Evolutionary conservation across 345 rosid genomes (phyloP).

Genomic region (Salix dunnii): DNA sequence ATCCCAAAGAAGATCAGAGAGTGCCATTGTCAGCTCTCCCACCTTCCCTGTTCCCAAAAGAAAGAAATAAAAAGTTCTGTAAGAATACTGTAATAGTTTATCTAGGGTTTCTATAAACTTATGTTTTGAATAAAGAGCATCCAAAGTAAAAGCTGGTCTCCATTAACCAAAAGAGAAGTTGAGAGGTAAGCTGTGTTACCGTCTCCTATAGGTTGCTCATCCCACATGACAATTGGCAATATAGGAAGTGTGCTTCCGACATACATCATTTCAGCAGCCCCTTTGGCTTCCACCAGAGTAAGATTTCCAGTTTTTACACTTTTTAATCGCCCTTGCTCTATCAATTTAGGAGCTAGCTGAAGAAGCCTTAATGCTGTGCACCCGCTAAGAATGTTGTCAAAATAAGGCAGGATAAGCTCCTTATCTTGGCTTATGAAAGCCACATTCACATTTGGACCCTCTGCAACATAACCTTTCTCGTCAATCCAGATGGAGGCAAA

Average conservation of each 20-base stretch:
- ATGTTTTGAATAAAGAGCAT: background rate
- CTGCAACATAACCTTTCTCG: conserved; percentile 50
- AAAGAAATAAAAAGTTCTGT: background rate
- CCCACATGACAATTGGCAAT: conserved; percentile 61
- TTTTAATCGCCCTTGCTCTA: conserved; percentile 48
- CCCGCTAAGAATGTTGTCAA: conserved; percentile 61
- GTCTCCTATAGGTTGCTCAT: conserved; percentile 56
- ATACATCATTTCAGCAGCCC: conserved; percentile 56
- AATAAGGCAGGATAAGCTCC: conserved; percentile 53
- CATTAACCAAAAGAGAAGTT: too few species aligned
- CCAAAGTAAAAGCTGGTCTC: background rate
- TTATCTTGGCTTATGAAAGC: conserved; percentile 51
- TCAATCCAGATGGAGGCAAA: conserved; percentile 64
- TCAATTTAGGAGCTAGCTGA: conserved; percentile 49
- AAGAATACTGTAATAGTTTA: background rate
- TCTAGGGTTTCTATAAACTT: too few species aligned
- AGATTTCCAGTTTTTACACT: conserved; percentile 38
- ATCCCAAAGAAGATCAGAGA: conserved; percentile 62
- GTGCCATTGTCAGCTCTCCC: conserved; percentile 62
- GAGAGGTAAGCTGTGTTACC: conserved; percentile 30
- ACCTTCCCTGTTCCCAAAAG: conserved; percentile 44
- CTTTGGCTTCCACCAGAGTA: conserved; percentile 48
- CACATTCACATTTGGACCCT: conserved; percentile 70
- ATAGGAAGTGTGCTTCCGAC: conserved; percentile 67
- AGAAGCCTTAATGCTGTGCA: conserved; percentile 75